phyloP scores from a whole-genome alignment of 306 rosid genomes.

The Ziziphus jujuba region DNA sequence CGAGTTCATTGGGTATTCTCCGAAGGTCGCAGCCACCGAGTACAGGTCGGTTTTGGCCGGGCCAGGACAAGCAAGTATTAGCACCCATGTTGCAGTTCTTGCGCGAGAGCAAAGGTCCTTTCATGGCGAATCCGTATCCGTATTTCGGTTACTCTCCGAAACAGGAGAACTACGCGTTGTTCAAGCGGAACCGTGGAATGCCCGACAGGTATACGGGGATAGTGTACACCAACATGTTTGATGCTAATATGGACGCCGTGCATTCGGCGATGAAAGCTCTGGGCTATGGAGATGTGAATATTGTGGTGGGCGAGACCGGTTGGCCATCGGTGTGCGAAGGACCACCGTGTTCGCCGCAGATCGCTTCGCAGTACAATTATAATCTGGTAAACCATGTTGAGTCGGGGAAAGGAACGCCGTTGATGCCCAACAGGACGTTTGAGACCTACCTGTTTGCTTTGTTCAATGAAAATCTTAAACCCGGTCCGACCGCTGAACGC shows the following conservation, averaged over 20 bases:
- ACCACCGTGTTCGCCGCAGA: slow-evolving; percentile 55
- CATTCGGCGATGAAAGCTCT: slow-evolving; percentile 60
- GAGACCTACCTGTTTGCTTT: slow-evolving; percentile 66
- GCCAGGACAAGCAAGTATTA: slow-evolving; percentile 42
- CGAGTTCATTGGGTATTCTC: slow-evolving; percentile 74
- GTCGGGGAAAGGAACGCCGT: slow-evolving; percentile 67
- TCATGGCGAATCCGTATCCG: slow-evolving; percentile 92
- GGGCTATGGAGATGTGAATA: slow-evolving; percentile 56
- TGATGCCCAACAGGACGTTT: slow-evolving; percentile 81
- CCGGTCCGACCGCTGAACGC: slow-evolving; percentile 82
- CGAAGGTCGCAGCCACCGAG: slow-evolving; percentile 64
- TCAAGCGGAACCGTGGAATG: slow-evolving; percentile 57
- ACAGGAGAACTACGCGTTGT: slow-evolving; percentile 49
- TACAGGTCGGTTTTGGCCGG: slow-evolving; percentile 60
- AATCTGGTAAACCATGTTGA: slow-evolving; percentile 53
- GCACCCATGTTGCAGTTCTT: slow-evolving; percentile 60
- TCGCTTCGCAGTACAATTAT: slow-evolving; percentile 53
- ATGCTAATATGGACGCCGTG: slow-evolving; percentile 65
- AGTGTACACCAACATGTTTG: slow-evolving; percentile 74
- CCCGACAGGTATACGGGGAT: slow-evolving; percentile 49
- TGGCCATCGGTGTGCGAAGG: slow-evolving; percentile 88
- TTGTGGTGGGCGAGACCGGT: slow-evolving; percentile 76
- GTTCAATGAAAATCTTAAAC: slow-evolving; percentile 83
- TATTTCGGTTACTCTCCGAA: slow-evolving; percentile 71
- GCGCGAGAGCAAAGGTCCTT: slow-evolving; percentile 54